Percentiles rank a stretch among this genome's conserved stretches.
Evolutionary conservation across 768 basidiomycete species (phyloP).

Genomic region (Boletellus sp.): DNA sequence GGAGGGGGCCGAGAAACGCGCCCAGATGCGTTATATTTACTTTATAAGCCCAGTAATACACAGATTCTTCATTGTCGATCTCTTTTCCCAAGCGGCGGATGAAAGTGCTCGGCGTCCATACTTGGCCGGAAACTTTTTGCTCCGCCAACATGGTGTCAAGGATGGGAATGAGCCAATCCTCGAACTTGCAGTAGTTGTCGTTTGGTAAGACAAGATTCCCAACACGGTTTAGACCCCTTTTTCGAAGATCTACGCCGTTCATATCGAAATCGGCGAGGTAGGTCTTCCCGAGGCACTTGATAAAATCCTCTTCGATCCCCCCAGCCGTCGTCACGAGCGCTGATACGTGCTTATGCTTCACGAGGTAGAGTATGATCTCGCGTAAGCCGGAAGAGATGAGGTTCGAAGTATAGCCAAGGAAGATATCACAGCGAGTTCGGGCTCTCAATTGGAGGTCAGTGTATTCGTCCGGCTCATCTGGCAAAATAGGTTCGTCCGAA

Average conservation of each 20-base stretch:
- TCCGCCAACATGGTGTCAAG: slow-evolving; percentile 87
- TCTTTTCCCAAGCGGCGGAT: slow-evolving; percentile 94
- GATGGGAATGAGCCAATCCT: slow-evolving; percentile 98
- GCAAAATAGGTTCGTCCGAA: slow-evolving; percentile 73
- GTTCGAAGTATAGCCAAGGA: slow-evolving; percentile 98
- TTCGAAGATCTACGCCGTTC: slow-evolving; percentile 83
- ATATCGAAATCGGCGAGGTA: slow-evolving; percentile 92
- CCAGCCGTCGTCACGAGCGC: slow-evolving; percentile 96
- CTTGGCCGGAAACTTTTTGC: slow-evolving; percentile 62
- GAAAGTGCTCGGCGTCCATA: slow-evolving; percentile 95
- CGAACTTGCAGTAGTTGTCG: slow-evolving; percentile 98
- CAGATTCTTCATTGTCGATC: slow-evolving; percentile 94
- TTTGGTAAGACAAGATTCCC: slow-evolving; percentile 97
- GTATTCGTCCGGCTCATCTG: slow-evolving; percentile 69
- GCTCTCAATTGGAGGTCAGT: slow-evolving; percentile 56
- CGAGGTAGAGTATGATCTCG: slow-evolving; percentile 87
- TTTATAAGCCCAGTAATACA: slow-evolving; percentile 99
- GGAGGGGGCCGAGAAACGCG: slow-evolving; percentile 9
- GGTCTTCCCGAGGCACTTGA: slow-evolving; percentile 97
- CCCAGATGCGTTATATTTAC: slow-evolving; percentile 47
- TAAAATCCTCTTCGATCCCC: slow-evolving; percentile 98
- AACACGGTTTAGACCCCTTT: slow-evolving; percentile 92
- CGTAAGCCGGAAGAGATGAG: slow-evolving; percentile 96
- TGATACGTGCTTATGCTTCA: slow-evolving; percentile 86
- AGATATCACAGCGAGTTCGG: slow-evolving; percentile 77